phyloP scores from a whole-genome alignment of 352 stramenopile genomes.

The Globisporangium paddicum region DNA sequence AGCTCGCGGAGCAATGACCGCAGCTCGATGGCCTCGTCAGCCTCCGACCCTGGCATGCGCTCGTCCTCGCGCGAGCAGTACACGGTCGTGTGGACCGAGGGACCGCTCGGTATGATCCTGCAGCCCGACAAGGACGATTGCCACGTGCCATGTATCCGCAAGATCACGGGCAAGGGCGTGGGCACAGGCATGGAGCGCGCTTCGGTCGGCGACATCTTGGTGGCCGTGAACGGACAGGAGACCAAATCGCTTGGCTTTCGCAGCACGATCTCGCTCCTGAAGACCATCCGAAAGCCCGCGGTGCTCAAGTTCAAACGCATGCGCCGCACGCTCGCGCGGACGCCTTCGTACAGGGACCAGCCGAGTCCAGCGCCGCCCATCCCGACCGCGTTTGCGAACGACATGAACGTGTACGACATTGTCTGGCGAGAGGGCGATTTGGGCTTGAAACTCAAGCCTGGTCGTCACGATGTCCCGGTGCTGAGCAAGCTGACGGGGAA shows the following conservation, averaged over 20 bases:
- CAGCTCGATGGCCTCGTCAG: slow-evolving; percentile 29
- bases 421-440: slow-evolving; percentile 85
- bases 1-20: slow-evolving; percentile 10
- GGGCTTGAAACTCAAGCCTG: slow-evolving; percentile 83
- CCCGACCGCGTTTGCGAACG: slow-evolving; percentile 21
- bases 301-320: slow-evolving; percentile 89
- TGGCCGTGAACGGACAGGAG: slow-evolving; percentile 82
- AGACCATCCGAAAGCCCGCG: slow-evolving; percentile 80
- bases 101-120: slow-evolving; percentile 82
- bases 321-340: slow-evolving; percentile 66
- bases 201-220: slow-evolving; percentile 71
- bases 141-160: slow-evolving; percentile 84
- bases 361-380: slow-evolving; percentile 21
- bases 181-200: slow-evolving; percentile 82
- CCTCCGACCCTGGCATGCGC: slow-evolving; percentile 29
- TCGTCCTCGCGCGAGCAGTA: slow-evolving; percentile 71
- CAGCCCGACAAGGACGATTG: slow-evolving; percentile 83
- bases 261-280: slow-evolving; percentile 80
- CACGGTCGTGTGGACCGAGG: slow-evolving; percentile 84
- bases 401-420: slow-evolving; percentile 79
- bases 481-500: slow-evolving; percentile 83
- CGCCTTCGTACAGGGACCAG: slow-evolving; percentile 35
- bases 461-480: slow-evolving; percentile 66
- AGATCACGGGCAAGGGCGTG: slow-evolving; percentile 82
- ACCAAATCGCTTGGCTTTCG: slow-evolving; percentile 83